Evolutionary conservation across 208 protist genomes (phyloP).

Genomic region (Wallacemonas sp.): DNA sequence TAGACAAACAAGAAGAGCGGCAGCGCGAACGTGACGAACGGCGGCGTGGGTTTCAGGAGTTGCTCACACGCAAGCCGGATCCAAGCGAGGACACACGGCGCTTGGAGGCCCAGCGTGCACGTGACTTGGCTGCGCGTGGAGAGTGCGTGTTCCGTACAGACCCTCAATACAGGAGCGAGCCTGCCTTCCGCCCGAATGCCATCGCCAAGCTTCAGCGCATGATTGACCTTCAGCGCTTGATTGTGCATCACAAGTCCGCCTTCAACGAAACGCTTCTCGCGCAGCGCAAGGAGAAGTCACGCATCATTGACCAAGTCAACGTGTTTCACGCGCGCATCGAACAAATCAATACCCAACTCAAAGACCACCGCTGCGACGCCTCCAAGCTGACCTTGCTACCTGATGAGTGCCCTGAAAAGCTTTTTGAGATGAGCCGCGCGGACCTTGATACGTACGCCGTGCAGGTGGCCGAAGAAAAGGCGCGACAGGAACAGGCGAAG

Average conservation of each 20-base stretch:
- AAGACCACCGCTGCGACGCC: conserved; percentile 25
- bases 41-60: conserved; percentile 51
- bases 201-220: conserved; percentile 93
- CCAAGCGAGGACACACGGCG: conserved; percentile 74
- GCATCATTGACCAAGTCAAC: conserved; percentile 67
- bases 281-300: conserved; percentile 88
- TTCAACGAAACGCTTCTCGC: conserved; percentile 93
- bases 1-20: conserved; percentile 89
- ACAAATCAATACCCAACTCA: conserved; percentile 76
- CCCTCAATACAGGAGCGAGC: conserved; percentile 75
- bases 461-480: conserved; percentile 42
- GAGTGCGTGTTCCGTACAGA: conserved; percentile 95
- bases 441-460: conserved; percentile 66
- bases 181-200: conserved; percentile 89
- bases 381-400: conserved; percentile 20
- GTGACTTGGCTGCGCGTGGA: conserved; percentile 78
- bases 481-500: conserved; percentile 57
- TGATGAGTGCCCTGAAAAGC: conserved; percentile 71
- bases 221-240: conserved; percentile 84
- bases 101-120: conserved; percentile 52
- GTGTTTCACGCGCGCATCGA: conserved; percentile 54
- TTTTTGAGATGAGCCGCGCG: conserved; percentile 55
- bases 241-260: conserved; percentile 71
- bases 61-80: conserved; percentile 76
- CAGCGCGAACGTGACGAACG: conserved; percentile 75